Base-by-base conservation (phyloP, 2,329 filamentous ascomycete genomes). In the Exophiala calicioides region DNA sequence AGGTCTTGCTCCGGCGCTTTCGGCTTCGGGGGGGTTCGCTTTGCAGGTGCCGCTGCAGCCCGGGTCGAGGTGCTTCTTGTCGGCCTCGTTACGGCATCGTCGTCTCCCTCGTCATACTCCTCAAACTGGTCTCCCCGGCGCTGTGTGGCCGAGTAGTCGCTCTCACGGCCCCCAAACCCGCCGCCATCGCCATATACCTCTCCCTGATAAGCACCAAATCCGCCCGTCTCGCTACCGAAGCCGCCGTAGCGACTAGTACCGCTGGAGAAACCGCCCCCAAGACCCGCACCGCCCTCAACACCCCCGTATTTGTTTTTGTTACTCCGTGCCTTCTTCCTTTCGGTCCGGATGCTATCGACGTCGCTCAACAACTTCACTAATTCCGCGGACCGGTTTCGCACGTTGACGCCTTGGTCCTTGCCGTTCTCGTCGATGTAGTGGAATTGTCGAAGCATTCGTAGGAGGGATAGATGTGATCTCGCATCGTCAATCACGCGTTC, bases 361-460 rank as follows among this genome's bases (percentile, higher is more conserved):
- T 98, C 93, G 60, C 88, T 78, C 37, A 98, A 77, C n/a, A 98
- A 80, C 55, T 98, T 94, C 9, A 88, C 86, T 39, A 98, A 77
- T 72, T 98, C 93, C 71, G 96, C 96, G 58, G 93, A 90, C 57
- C 93, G 82, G 72, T 97, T 97, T 58, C 93, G 86, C 50, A 98
- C 93, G 64, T 98, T 98, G 69, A 98, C 82, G 52, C 93, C 93
- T 69, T 98, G 93, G 65, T 98, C 93, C 70, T 98, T 98, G 67
- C 93, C 93, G 68, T 97, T 97, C 65, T 81, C 78, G 65, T 98
- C 81, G 68, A 98, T 97, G 71, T 78, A 98, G 72, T 98, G 93
- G 70, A 98, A 98, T 68, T 98, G 93, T 47, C 90, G 88, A 45
- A 98, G 81, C 93, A 98, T 98, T 72, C 96, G 95, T 50, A 98